phyloP scores from a whole-genome alignment of 2,329 filamentous ascomycete genomes.

The Epichloe aotearoae region DNA sequence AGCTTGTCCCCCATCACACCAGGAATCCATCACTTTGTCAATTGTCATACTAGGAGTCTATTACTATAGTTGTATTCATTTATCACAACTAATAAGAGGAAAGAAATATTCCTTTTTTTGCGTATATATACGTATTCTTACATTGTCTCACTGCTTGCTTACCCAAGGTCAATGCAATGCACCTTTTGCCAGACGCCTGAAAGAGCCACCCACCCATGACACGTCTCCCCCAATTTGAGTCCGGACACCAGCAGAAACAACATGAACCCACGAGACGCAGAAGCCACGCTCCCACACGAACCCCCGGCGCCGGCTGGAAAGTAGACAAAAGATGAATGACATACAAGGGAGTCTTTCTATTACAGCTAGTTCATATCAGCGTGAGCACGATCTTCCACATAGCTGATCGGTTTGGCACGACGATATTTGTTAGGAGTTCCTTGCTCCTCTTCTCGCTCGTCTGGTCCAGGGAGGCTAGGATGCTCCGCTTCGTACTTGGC shows the following conservation, averaged over 20 bases:
- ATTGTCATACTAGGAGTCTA: too few species aligned
- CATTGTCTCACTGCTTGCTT: background rate
- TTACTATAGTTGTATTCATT: too few species aligned
- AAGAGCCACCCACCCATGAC: background rate
- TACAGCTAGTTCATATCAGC: slow-evolving; percentile 13
- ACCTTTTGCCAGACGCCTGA: background rate
- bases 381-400: slow-evolving; percentile 19
- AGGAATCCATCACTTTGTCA: too few species aligned
- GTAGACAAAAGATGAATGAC: background rate
- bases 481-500: slow-evolving; percentile 39
- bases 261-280: background rate
- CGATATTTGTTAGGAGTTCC: slow-evolving; percentile 19
- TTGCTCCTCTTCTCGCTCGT: slow-evolving; percentile 12
- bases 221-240: background rate
- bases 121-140: background rate
- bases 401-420: slow-evolving; percentile 25
- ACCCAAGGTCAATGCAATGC: background rate
- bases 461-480: slow-evolving; percentile 20
- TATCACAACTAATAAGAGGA: too few species aligned
- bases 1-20: too few species aligned
- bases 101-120: too few species aligned
- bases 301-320: background rate
- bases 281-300: background rate
- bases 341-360: background rate
- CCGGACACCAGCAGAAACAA: background rate